Evolutionary conservation across 192 early-diverging fungal genomes (phyloP).

Genomic region (Coemansia sp.): DNA sequence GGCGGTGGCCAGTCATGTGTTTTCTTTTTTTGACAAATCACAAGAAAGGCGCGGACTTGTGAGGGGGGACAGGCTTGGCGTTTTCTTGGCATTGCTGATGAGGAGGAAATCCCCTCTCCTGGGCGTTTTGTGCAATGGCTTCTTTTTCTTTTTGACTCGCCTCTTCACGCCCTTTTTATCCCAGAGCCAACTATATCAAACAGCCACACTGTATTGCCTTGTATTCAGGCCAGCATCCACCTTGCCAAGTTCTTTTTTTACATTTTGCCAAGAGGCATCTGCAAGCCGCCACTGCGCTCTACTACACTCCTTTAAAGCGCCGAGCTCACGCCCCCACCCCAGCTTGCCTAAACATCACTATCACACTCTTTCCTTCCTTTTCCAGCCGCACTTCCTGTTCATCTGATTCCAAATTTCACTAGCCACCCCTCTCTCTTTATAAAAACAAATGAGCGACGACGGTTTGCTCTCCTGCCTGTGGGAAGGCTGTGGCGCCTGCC

Average conservation of each 20-base stretch:
- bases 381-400: neutral
- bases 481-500: conserved; percentile 25
- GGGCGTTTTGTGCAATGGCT: neutral
- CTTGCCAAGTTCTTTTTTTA: neutral
- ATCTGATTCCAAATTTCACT: neutral
- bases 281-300: neutral
- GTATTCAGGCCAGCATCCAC: neutral
- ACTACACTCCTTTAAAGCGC: neutral
- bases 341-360: neutral
- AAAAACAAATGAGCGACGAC: conserved; percentile 21
- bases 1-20: neutral
- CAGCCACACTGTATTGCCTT: conserved; percentile 3
- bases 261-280: conserved; percentile 1
- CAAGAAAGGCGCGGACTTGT: conserved; percentile 3
- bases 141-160: neutral
- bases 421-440: neutral
- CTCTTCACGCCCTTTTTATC: neutral
- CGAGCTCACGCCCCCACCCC: neutral
- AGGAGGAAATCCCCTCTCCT: neutral
- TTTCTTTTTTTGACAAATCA: neutral
- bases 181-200: neutral
- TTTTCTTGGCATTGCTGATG: conserved; percentile 5
- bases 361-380: neutral
- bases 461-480: conserved; percentile 39
- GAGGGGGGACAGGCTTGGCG: neutral